A percentile compares a stretch with the other conserved stretches of the same genome.
These are phyloP conservation scores for Colletotrichum sp. DNA, from an alignment of 2,329 filamentous ascomycete genomes.

Conservation along the genomic window DNA sequence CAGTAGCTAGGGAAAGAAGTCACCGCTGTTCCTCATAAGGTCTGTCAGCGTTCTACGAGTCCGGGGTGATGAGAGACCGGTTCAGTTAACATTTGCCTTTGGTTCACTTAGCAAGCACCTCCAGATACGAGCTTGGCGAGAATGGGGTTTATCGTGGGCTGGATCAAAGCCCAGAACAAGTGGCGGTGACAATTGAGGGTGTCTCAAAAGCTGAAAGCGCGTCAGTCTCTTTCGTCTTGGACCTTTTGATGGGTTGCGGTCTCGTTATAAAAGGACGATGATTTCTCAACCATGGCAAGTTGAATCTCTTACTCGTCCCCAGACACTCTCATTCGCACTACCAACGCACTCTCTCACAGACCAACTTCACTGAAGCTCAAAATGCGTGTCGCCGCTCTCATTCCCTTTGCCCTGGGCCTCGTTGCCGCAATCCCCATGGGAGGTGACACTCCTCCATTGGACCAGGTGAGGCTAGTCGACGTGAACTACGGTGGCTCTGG, in stretches of 20 bases:
- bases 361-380: neutral
- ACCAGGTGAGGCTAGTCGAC: slow-evolving; percentile 29
- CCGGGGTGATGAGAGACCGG: neutral
- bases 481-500: slow-evolving; percentile 31
- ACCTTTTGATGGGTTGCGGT: neutral
- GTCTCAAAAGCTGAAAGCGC: neutral
- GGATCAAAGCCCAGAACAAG: neutral
- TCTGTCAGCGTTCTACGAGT: neutral
- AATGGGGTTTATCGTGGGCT: neutral
- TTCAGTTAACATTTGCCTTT: neutral
- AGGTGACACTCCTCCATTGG: slow-evolving; percentile 23
- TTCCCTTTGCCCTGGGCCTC: slow-evolving; percentile 1
- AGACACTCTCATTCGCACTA: neutral
- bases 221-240: neutral
- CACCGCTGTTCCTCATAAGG: neutral
- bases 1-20: neutral
- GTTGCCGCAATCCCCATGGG: slow-evolving; percentile 1
- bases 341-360: neutral
- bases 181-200: neutral
- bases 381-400: neutral
- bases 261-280: neutral
- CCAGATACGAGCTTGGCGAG: neutral
- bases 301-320: neutral
- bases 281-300: neutral
- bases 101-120: neutral